phyloP scores from a whole-genome alignment of 495 filamentous ascomycete species.

The Neurospora sp. region DNA sequence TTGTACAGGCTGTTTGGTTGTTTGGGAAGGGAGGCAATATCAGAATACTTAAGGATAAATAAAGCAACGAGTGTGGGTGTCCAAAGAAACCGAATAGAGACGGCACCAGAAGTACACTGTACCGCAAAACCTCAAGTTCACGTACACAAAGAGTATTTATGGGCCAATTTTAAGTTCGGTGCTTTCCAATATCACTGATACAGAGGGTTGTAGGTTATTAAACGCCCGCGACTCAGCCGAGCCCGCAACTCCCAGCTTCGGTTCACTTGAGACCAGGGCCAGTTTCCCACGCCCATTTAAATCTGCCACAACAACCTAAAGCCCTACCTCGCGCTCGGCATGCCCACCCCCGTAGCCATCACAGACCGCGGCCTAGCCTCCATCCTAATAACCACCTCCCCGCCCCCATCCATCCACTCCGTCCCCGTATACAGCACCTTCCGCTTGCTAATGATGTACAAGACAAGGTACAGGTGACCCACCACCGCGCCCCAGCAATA shows the following conservation, averaged over 20 bases:
- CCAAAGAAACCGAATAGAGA: neutral
- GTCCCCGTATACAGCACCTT: conserved; percentile 42
- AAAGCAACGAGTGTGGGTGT: neutral
- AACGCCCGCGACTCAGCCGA: neutral
- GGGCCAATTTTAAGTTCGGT: neutral
- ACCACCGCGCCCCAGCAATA: conserved; percentile 60
- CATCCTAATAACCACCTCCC: conserved; percentile 39
- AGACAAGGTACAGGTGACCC: conserved; percentile 51
- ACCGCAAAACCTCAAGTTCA: neutral
- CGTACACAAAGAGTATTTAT: neutral
- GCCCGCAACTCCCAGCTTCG: neutral
- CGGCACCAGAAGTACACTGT: neutral
- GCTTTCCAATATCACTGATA: neutral
- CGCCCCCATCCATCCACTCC: conserved; percentile 49
- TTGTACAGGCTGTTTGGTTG: neutral
- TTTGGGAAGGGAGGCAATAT: neutral
- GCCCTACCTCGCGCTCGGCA: neutral
- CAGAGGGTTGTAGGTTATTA: neutral
- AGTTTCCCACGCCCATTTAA: neutral
- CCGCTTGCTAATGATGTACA: conserved; percentile 54
- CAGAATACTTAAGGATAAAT: neutral
- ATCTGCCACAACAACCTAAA: neutral
- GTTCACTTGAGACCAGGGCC: neutral
- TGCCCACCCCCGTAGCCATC: neutral
- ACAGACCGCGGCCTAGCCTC: conserved; percentile 6